Base-by-base conservation (phyloP, 2,329 filamentous ascomycete genomes). In the Chaetomiaceae sp. region DNA sequence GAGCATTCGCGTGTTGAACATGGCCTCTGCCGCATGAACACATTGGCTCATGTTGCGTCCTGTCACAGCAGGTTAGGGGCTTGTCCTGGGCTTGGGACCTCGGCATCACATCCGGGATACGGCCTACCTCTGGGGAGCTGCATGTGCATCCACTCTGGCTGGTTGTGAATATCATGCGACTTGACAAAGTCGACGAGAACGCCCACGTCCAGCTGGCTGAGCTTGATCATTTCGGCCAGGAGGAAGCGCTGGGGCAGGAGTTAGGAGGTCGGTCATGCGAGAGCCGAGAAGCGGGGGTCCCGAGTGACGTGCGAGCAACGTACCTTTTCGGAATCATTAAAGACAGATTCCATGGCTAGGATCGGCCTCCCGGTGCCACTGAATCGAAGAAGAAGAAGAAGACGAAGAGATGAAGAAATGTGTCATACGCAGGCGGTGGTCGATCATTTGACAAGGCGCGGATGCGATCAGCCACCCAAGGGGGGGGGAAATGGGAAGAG, bases 141-240 rank as follows among this genome's bases (percentile, higher is more conserved):
- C 66, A 71, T 70, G 20, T 61, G 58, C 33, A 64, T 49, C 68
- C 68, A 71, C 56, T 69, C 61, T 30, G 68, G 66, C 38, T 62
- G n/a, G n/a, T n/a, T n/a, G n/a, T n/a, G 54, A 16, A 69, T 59
- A 10, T 58, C 59, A 42, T 62, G 60, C 23, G 54, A 40, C 48
- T 66, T 73, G 59, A 82, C 69, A 55, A 82, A 79, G 11, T 68
- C 67, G 18, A 74, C 71, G 27, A 82, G 65, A 16, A 64, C 65
- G 10, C 69, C 64, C 21, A 79, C 63, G 51, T 79, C 73, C 54
- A 81, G 66, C 27, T 71, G 66, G 67, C 78, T 82, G 55, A 71
- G 72, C 61, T 81, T 82, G 66, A 82, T 76, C 61, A 81, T 77
- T 66, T 82, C 79, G 52, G 73, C 76, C 51, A 82, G 72, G 55